Conservation (phyloP, 2,329 filamentous ascomycete species). For the Myrmaecium sp. region DNA sequence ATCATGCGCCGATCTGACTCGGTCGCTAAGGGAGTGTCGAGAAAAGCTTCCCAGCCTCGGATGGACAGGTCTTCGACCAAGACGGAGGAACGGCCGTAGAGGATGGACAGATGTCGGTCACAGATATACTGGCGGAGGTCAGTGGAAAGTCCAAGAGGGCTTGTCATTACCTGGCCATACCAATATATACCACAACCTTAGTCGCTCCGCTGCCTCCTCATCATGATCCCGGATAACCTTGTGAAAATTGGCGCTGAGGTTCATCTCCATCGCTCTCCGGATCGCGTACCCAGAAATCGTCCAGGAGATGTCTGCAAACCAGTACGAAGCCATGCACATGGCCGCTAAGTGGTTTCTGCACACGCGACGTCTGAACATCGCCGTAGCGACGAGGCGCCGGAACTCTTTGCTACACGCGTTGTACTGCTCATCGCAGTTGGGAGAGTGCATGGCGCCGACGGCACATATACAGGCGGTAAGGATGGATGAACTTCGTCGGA, state of each 20-base stretch:
- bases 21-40: constrained; percentile 34
- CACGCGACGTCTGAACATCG: constrained; percentile 41
- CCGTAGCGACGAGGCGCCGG: constrained; percentile 36
- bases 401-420: constrained; percentile 40
- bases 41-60: constrained; percentile 39
- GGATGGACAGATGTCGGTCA: constrained; percentile 47
- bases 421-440: constrained; percentile 35
- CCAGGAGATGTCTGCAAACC: constrained; percentile 46
- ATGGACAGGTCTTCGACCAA: constrained; percentile 41
- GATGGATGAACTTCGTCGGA: constrained; percentile 38
- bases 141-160: no score
- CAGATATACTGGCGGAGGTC: no score
- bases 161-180: no score
- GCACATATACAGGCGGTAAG: constrained; percentile 39
- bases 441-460: constrained; percentile 41
- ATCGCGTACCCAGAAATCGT: constrained; percentile 41
- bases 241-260: constrained; percentile 27
- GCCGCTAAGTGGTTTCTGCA: constrained; percentile 41
- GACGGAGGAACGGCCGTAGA: constrained; percentile 42
- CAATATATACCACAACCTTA: constrained; percentile 40
- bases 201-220: constrained; percentile 33
- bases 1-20: constrained; percentile 39
- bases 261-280: constrained; percentile 31
- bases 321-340: constrained; percentile 44
- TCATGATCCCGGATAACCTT: constrained; percentile 22